Percentiles rank a stretch among this genome's conserved stretches.
Conservation (phyloP, 2,329 filamentous ascomycete genomes). For the Diplodia seriata region DNA sequence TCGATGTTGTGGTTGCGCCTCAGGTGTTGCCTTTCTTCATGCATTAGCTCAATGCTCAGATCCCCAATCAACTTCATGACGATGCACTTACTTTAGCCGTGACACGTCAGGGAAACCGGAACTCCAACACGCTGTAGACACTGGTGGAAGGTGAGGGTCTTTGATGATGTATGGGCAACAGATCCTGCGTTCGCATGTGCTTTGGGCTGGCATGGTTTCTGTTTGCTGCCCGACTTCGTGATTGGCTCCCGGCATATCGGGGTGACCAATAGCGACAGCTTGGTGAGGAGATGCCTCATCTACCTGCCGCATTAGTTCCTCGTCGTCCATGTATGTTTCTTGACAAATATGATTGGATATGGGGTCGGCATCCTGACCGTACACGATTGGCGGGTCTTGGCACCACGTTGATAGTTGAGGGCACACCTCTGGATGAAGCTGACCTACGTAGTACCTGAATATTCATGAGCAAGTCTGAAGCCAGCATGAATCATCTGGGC, state of each 20-base stretch:
- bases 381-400: not conserved
- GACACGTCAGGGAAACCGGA: constrained; percentile 1
- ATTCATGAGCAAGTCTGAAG: not conserved
- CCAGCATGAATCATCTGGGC: no score
- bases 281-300: not conserved
- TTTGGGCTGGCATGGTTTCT: not conserved
- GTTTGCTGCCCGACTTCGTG: not conserved
- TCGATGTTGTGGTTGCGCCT: not conserved
- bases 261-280: not conserved
- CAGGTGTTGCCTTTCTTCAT: not conserved
- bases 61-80: not conserved
- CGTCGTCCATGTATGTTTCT: not conserved
- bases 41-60: not conserved
- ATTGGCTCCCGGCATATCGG: not conserved
- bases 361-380: not conserved
- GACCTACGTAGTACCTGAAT: not conserved
- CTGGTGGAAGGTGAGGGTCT: not conserved
- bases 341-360: not conserved
- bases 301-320: not conserved
- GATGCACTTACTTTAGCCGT: not conserved
- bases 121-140: not conserved
- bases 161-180: not conserved
- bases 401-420: not conserved
- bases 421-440: not conserved
- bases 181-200: not conserved